These are phyloP conservation scores for Candida gorgasii DNA, from an alignment of 805 yeast species.

Conservation along the genomic window DNA sequence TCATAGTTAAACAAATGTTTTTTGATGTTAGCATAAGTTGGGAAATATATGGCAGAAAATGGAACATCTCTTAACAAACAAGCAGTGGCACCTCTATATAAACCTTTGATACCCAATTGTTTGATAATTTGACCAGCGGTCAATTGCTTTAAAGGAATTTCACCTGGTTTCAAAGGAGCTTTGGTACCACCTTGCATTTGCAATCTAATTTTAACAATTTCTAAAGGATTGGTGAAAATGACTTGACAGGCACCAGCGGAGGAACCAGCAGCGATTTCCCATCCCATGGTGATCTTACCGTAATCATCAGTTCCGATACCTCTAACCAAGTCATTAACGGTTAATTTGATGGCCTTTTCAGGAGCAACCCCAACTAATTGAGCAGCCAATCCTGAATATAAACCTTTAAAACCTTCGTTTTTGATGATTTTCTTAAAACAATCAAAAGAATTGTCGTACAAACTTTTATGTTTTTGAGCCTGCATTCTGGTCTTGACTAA, in stretches of 20 bases:
- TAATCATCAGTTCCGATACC: slow-evolving; percentile 57
- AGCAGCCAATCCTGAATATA: slow-evolving; percentile 91
- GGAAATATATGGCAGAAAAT: slow-evolving; percentile 95
- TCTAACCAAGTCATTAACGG: slow-evolving; percentile 88
- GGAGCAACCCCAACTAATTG: slow-evolving; percentile 98
- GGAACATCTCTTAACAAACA: slow-evolving; percentile 95
- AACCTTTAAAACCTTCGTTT: slow-evolving; percentile 79
- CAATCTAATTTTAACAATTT: slow-evolving; percentile 89
- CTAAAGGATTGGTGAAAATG: slow-evolving; percentile 92
- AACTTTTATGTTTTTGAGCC: slow-evolving; percentile 74
- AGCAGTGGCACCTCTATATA: slow-evolving; percentile 89
- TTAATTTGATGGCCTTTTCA: slow-evolving; percentile 93
- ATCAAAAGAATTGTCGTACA: slow-evolving; percentile 80
- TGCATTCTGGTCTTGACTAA: slow-evolving; percentile 96
- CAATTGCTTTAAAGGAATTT: slow-evolving; percentile 43
- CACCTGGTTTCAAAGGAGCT: slow-evolving; percentile 29
- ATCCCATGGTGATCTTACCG: slow-evolving; percentile 45
- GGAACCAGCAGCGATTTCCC: slow-evolving; percentile 88
- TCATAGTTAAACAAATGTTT: slow-evolving; percentile 79
- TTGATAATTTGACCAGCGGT: slow-evolving; percentile 73
- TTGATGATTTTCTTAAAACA: slow-evolving; percentile 77
- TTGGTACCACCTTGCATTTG: slow-evolving; percentile 86
- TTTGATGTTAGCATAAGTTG: slow-evolving; percentile 92
- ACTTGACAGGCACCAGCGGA: slow-evolving; percentile 97
- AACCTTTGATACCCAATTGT: slow-evolving; percentile 78